A percentile compares a stretch with the other conserved stretches of the same genome.
phyloP scores from a whole-genome alignment of 169 alveolate genomes.

The Eimeria zaria region DNA sequence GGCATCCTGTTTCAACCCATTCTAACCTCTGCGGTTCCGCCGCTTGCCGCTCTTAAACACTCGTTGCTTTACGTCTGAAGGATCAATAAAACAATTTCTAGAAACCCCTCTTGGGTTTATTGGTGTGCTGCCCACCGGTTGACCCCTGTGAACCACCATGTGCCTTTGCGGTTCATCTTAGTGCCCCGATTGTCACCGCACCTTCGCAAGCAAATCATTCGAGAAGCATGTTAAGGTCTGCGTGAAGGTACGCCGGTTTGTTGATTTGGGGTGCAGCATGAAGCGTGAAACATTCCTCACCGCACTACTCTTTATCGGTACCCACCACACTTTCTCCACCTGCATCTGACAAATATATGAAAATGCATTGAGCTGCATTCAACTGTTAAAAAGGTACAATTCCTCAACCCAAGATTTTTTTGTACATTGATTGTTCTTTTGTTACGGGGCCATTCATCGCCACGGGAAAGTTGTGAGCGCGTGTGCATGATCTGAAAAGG shows the following conservation, averaged over 20 bases:
- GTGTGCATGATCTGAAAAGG: conserved; percentile 41
- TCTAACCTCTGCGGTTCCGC: background rate
- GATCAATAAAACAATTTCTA: background rate
- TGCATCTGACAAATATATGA: background rate
- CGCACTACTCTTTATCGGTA: background rate
- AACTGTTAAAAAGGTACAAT: background rate
- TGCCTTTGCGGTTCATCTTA: conserved; percentile 22
- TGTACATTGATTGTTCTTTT: background rate
- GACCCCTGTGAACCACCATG: background rate
- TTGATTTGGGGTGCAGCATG: background rate
- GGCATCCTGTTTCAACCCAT: background rate
- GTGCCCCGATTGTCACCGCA: conserved; percentile 84
- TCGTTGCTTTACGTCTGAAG: background rate
- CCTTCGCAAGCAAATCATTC: conserved; percentile 77
- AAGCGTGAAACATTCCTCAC: background rate
- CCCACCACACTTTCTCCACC: background rate
- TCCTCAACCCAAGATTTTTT: background rate
- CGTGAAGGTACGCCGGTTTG: conserved; percentile 47
- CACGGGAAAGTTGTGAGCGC: background rate
- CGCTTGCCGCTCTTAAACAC: background rate
- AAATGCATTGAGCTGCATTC: background rate
- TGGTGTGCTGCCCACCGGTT: background rate
- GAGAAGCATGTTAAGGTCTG: conserved; percentile 82
- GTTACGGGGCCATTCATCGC: background rate
- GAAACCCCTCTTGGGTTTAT: background rate